Base-by-base conservation (phyloP, 78 protist species). In the Capsaspora owczarzaki region DNA sequence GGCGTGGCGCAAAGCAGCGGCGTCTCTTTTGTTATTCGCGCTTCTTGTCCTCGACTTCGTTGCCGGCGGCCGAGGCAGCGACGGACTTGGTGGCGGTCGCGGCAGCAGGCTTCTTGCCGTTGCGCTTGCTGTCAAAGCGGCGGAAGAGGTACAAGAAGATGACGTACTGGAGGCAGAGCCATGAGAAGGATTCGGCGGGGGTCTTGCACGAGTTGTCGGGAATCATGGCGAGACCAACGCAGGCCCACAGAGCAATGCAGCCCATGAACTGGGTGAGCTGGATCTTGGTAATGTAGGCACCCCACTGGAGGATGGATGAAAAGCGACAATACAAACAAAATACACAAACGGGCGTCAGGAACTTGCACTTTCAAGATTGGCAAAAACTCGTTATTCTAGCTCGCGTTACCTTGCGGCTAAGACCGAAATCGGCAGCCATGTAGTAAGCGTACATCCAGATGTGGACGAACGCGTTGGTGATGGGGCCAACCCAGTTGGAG, bases 381-480 rank as follows among this genome's bases (percentile, higher is more conserved):
- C 16, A 49, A 10, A 49, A 49, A 49, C n/a, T 10, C 56, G 16
- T 10, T 49, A 49, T 20, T 16, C 56, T 5, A 29, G 14, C 5
- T 29, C 35, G n/a, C 8, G 14, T 27, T 27, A 61, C 69, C 69
- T 61, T 61, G 35, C 82, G 35, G 33, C 38, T 16, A 29, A 66
- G 35, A 8, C 74, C 56, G 63, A 79, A 53, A 25, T 49, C 68
- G 41, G 79, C 77, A 16, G 75, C 22, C 35, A 76, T 29, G 63
- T 86, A 86, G 82, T 86, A 86, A 14, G 49, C 27, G 53, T 86
- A 86, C 89, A 86, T 86, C 31, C 25, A 23, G 31, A 72, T 27
- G 76, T 86, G 89, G 37, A 86, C 89, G 38, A 60, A 2, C 41
- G 74, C 61, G 79, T 86, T 86, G 44, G 78, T 53, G 40, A 80